Conservation (phyloP, 306 rosid genomes). For the Cucurbita pepo region DNA sequence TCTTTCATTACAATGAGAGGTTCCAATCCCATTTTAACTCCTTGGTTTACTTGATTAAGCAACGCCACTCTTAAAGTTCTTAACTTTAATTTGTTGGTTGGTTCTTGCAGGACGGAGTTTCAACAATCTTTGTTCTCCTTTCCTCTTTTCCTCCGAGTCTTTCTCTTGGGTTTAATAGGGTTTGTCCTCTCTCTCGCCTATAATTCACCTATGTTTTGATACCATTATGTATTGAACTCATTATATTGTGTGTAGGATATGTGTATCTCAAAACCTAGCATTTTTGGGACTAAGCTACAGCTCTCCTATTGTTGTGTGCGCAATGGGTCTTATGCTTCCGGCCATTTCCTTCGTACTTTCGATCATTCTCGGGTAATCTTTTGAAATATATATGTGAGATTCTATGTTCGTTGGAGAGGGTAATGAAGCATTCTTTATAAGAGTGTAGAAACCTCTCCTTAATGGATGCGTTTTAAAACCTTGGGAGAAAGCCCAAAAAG, state of each 20-base stretch:
- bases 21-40: not conserved
- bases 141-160: constrained; percentile 35
- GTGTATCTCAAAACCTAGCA: constrained; percentile 47
- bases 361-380: constrained; percentile 32
- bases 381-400: no score
- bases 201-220: no score
- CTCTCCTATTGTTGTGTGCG: constrained; percentile 63
- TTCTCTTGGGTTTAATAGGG: constrained; percentile 70
- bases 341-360: constrained; percentile 45
- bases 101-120: constrained; percentile 19
- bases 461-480: no score
- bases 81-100: not conserved
- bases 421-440: no score
- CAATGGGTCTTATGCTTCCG: constrained; percentile 59
- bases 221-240: no score
- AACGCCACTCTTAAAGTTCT: not conserved
- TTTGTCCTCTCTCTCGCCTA: constrained; percentile 4
- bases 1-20: constrained; percentile 27
- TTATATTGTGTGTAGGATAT: constrained; percentile 26
- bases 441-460: no score
- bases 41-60: not conserved
- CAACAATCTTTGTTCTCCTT: constrained; percentile 32
- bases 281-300: constrained; percentile 51
- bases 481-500: no score
- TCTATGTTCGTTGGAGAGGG: no score